These are phyloP conservation scores for Tulasnella sp. DNA, from an alignment of 768 basidiomycete species.

Conservation along the genomic window DNA sequence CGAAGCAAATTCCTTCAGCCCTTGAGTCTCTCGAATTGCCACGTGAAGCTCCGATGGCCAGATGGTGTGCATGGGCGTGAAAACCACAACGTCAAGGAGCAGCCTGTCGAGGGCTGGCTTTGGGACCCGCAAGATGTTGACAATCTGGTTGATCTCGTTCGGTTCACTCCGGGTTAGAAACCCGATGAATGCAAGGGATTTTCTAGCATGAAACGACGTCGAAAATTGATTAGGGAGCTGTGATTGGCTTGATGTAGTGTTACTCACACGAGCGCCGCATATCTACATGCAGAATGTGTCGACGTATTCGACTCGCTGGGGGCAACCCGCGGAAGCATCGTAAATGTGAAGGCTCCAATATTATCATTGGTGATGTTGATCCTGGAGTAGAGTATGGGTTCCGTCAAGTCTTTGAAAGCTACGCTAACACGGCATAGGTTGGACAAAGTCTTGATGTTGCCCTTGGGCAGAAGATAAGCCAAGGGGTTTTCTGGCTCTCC, in stretches of 20 bases:
- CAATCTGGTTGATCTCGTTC: too few species aligned
- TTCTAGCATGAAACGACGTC: too few species aligned
- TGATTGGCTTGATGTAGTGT: background rate
- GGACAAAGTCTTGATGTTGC: background rate
- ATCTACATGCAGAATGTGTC: background rate
- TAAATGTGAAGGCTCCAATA: background rate
- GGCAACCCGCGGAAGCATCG: background rate
- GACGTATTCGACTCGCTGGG: background rate
- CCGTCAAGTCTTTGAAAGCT: background rate
- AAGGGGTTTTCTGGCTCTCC: background rate
- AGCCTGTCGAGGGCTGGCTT: too few species aligned
- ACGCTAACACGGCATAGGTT: background rate
- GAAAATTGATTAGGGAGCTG: too few species aligned
- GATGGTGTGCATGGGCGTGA: too few species aligned
- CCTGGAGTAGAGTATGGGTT: conserved; percentile 5
- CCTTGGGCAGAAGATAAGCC: background rate
- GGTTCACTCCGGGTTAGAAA: too few species aligned
- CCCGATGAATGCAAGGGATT: too few species aligned
- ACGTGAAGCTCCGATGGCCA: too few species aligned
- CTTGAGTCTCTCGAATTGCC: too few species aligned
- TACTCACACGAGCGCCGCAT: conserved; percentile 2
- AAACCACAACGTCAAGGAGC: too few species aligned
- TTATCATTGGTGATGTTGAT: background rate
- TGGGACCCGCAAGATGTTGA: too few species aligned
- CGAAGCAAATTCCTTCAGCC: too few species aligned